Evolutionary conservation across 106 monocot species (phyloP), one percentile per base, ranked within the genome.

Genomic region (Agapanthus africanus): DNA sequence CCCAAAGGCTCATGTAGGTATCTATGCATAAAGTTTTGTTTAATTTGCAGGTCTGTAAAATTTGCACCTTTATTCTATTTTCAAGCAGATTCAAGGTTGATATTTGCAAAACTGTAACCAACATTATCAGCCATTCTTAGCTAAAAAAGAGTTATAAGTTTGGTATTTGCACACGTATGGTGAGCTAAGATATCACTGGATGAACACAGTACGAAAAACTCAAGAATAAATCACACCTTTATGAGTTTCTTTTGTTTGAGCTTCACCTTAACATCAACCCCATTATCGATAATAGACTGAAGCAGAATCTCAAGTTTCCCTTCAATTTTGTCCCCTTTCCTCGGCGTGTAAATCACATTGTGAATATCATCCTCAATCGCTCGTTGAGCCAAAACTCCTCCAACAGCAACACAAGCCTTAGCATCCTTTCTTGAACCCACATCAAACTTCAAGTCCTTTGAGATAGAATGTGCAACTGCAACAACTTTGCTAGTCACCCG

Each of bases 371-470:
- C 93, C 66, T 88, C 88, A 10, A 88, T 73, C 6, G 93, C 88
- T 2, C 88, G 74, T 38, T 86, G 78, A 16, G 88, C 88, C 68
- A 93, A 57, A 47, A 83, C 62, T 35, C 40, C 46, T 39, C 93
- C 93, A 18, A 93, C 83, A 15, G 88, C 78, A 18, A 77, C 78
- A 66, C 88, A 93, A 11, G 93, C 81, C 11, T 61, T 79, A 23
- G 73, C 59, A 73, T 84, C 88, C 40, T 76, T 93, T 67, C 70
- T 86, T 4, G 83, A 86, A 0, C 44, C 71, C 69, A 93, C 37
- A 54, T 93, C 88, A 69, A 85, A 86, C 81, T 88, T 93, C 88
- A 93, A 79, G 70, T 93, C 93, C 79, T 93, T 93, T 8, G 93
- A 93, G 51, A 93, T 93, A 9, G 93, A 93, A 72, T 93, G 88